A percentile compares a stretch with the other conserved stretches of the same genome.
These are phyloP conservation scores for Hemileia vastatrix DNA, from an alignment of 1,284 basidiomycete genomes.

Conservation along the genomic window DNA sequence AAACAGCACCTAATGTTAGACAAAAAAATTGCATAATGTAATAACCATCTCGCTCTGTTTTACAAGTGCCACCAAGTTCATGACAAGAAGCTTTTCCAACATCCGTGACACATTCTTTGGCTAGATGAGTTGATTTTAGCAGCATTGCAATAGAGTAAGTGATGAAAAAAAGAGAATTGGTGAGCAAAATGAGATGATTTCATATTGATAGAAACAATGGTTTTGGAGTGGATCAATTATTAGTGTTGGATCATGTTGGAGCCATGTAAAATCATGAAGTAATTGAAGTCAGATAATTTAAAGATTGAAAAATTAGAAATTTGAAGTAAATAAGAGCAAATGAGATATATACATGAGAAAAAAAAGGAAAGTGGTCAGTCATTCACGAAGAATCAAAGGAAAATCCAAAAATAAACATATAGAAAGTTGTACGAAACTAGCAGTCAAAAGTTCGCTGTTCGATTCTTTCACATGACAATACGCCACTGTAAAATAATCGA, in stretches of 20 bases:
- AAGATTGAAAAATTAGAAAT: no score
- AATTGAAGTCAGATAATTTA: neutral
- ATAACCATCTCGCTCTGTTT: constrained; percentile 81
- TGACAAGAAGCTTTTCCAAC: constrained; percentile 71
- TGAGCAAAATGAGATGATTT: no score
- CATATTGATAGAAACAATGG: no score
- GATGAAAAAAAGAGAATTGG: no score
- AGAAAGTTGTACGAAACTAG: constrained; percentile 10
- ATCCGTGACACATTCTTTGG: constrained; percentile 77
- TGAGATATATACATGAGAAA: no score
- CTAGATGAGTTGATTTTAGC: constrained; percentile 46
- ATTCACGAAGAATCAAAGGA: no score
- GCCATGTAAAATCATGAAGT: constrained; percentile 25
- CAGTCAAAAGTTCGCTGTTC: constrained; percentile 50
- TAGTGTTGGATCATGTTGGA: neutral
- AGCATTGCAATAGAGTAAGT: no score
- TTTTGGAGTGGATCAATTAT: no score
- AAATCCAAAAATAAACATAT: no score
- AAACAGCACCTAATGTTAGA: constrained; percentile 60
- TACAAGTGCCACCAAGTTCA: constrained; percentile 66
- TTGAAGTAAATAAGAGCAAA: neutral
- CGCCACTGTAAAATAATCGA: constrained; percentile 74
- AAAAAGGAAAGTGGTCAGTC: no score
- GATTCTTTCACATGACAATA: constrained; percentile 61
- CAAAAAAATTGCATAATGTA: constrained; percentile 75